Base-by-base conservation (phyloP, 192 early-diverging fungal species). In the Coemansia sp. region DNA sequence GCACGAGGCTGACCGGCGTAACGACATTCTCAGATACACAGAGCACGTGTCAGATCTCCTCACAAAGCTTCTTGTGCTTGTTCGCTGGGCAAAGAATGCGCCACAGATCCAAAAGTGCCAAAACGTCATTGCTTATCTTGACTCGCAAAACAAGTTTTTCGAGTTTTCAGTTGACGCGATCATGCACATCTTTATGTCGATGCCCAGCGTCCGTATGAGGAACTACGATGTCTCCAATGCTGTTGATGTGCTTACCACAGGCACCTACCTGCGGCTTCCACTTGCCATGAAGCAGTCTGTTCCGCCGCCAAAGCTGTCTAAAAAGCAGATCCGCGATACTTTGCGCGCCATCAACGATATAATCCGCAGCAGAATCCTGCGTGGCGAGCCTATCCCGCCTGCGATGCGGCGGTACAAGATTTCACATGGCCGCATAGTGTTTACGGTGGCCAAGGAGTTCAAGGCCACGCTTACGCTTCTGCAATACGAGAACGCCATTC, bases 171-270 rank as follows among this genome's bases (percentile, higher is more conserved):
- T 89, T n/a, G 87, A 89, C 22, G 81, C 71, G 25, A 78, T 88
- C n/a, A 86, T 86, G 56, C 81, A 76, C 17, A 79, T 84, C 7
- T 86, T 75, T 40, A 56, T 79, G 64, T 55, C 78, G 38, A 80
- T 88, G 80, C 81, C 76, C 45, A 69, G 79, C 45, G 87, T 86
- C 54, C 71, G 93, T 42, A 88, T 91, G 65, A 86, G 91, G 32
- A 90, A 89, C 80, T 94, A 88, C 63, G 95, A 97, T 72, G 85
- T 97, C 22, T 66, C 79, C 38, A 95, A 90, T 19, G 92, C 94
- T 0, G 85, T 94, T 9, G 94, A 95, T 68, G 89, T 97, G 16
- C 84, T 97, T 55, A 92, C 91, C 5, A 90, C 90, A 5, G 92
- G 95, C 44, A 86, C 86, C 20, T 97, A 95, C 67, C 88, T 89